Base-by-base conservation (phyloP, 2,329 filamentous ascomycete species). In the Pezizomycotina sp. region DNA sequence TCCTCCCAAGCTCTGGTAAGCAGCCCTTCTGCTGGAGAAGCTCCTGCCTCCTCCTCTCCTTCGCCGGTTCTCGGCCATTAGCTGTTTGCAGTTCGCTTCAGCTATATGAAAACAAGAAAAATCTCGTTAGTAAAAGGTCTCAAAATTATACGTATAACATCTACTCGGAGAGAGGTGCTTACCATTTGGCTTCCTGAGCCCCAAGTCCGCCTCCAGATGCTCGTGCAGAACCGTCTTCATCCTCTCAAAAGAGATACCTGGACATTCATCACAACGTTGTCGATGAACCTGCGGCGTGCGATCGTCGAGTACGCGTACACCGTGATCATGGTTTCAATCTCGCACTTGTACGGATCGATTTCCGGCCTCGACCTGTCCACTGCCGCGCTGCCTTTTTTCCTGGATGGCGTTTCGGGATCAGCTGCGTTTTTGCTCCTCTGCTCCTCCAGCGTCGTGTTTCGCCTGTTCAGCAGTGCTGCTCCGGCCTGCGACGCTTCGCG, bases 121-220 rank as follows among this genome's bases (percentile, higher is more conserved):
- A 8, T 6, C 27, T 26, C n/a, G 4, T 6, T 7, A 18, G 26
- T 23, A n/a, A 25, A 8, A 9, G 16, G 12, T 21, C 12, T 31
- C 22, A 15, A 5, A 9, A 3, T 8, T 15, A 12, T 19, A 10
- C 27, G 2, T 5, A 23, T 34, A 16, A 21, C 19, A 8, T 7
- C 9, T n/a, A 31, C n/a, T 19, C 7, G 20, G n/a, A 19, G 24
- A 13, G 7, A 52, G 44, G 29, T 53, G 50, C 31, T 38, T 46
- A 53, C 53, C 54, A 57, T 54, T 13, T 51, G 57, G 27, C 19
- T 60, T 52, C 38, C 60, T 55, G 38, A 66, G 40, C 31, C 54
- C 50, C 30, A 62, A 53, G 27, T 64, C 61, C 35, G 55, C 52
- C 48, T 63, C 58, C 12, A 51, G 9, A 10, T 32, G 32, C 10